Evolutionary conservation across 176 grass and related monocot species (phyloP).

Genomic region (Tuctoria greenei): DNA sequence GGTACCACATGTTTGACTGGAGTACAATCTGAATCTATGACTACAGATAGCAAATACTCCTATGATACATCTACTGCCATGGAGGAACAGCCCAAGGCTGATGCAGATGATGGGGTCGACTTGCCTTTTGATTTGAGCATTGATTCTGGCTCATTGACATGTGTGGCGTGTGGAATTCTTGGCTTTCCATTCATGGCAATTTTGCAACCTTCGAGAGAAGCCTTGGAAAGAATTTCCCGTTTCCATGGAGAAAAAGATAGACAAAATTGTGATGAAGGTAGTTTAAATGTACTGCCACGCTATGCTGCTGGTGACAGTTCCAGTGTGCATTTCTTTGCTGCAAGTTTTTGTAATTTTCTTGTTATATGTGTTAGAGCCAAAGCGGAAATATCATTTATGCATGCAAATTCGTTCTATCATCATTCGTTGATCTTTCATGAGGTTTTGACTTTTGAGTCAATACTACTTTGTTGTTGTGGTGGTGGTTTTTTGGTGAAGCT

Average conservation of each 20-base stretch:
- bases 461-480: neutral
- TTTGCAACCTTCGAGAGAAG: conserved; percentile 77
- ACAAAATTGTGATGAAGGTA: conserved; percentile 37
- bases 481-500: neutral
- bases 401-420: conserved; percentile 6
- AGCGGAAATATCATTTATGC: neutral
- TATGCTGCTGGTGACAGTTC: conserved; percentile 26
- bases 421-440: neutral
- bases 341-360: conserved; percentile 7
- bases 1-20: conserved; percentile 1
- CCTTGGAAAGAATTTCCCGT: conserved; percentile 62
- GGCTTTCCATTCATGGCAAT: conserved; percentile 98
- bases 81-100: conserved; percentile 27
- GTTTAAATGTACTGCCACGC: conserved; percentile 29
- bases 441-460: neutral
- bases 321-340: conserved; percentile 34
- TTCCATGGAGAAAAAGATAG: conserved; percentile 36
- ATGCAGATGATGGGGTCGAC: conserved; percentile 53
- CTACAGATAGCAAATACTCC: conserved; percentile 25
- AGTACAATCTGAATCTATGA: conserved; percentile 19
- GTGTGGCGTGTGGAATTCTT: conserved; percentile 98
- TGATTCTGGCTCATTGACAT: conserved; percentile 96
- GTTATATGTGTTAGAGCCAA: neutral
- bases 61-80: conserved; percentile 21
- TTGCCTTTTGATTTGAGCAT: conserved; percentile 88